phyloP scores from a whole-genome alignment of 129 eudicot genomes.

The Gnaphalium uliginosum region DNA sequence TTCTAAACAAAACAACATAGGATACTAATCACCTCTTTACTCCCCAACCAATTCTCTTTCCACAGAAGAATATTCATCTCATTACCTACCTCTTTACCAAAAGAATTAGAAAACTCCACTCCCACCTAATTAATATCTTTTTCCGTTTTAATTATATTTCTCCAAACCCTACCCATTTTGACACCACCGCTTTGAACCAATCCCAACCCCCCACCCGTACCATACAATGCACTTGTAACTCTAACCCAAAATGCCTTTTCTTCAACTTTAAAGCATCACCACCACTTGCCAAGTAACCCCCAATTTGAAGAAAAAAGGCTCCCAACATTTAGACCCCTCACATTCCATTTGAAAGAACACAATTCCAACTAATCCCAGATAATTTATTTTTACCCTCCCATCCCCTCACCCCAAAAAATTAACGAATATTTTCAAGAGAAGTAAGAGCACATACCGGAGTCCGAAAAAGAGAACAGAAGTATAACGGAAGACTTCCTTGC shows the following conservation, averaged over 20 bases:
- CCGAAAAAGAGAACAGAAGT: background rate
- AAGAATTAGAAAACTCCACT: too few relatives aligned
- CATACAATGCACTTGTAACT: background rate
- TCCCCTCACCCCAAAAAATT: too few relatives aligned
- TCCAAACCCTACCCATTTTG: too few relatives aligned
- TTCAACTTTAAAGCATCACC: background rate
- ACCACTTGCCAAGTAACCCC: background rate
- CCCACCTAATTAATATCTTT: too few relatives aligned
- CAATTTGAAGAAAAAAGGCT: background rate
- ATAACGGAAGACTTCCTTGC: background rate
- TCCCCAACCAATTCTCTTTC: too few relatives aligned
- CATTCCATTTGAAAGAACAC: background rate
- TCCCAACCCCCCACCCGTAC: background rate
- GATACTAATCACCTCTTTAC: too few relatives aligned
- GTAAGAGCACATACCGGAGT: background rate
- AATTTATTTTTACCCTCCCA: too few relatives aligned
- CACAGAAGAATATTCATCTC: too few relatives aligned
- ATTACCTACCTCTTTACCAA: too few relatives aligned
- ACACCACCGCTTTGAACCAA: background rate
- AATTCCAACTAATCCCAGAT: background rate
- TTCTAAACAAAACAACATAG: too few relatives aligned
- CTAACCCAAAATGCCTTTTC: background rate
- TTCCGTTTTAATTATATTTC: too few relatives aligned
- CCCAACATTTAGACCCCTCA: background rate
- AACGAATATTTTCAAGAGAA: too few relatives aligned